Percentiles rank a stretch among this genome's conserved stretches.
These are phyloP conservation scores for Metschnikowia colocasiae DNA, from an alignment of 805 yeast species.

Conservation along the genomic window DNA sequence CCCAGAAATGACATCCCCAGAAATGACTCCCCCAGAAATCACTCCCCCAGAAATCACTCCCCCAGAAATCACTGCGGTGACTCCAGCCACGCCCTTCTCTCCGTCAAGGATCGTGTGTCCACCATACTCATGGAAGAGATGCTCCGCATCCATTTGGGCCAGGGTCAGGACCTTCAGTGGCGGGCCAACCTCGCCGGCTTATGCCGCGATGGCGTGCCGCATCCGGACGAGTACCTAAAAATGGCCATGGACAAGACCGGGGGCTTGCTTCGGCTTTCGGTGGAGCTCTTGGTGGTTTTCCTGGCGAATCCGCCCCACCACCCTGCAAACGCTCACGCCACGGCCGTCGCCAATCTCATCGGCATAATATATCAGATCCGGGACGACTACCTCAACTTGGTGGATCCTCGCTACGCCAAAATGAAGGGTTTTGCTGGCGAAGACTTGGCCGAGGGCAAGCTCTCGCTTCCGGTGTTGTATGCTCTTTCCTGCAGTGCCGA, in stretches of 20 bases:
- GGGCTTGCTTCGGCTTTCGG: constrained; percentile 76
- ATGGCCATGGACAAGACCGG: constrained; percentile 90
- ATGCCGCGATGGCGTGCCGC: constrained; percentile 21
- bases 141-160: constrained; percentile 82
- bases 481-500: constrained; percentile 9
- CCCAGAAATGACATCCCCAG: neutral
- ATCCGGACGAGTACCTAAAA: constrained; percentile 49
- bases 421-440: constrained; percentile 74
- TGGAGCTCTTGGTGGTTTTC: constrained; percentile 52
- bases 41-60: no score
- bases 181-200: constrained; percentile 46
- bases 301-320: neutral
- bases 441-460: constrained; percentile 86
- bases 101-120: constrained; percentile 11
- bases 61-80: no score
- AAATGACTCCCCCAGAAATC: no score
- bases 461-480: constrained; percentile 82
- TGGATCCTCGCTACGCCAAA: constrained; percentile 45
- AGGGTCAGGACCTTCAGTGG: constrained; percentile 88
- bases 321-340: constrained; percentile 23
- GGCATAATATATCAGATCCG: constrained; percentile 83
- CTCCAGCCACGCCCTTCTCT: neutral
- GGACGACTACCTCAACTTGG: constrained; percentile 77
- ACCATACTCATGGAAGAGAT: constrained; percentile 64
- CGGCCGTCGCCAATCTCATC: constrained; percentile 63